These are phyloP conservation scores for Trifolium subterraneum DNA, from an alignment of 306 rosid species.

Conservation along the genomic window DNA sequence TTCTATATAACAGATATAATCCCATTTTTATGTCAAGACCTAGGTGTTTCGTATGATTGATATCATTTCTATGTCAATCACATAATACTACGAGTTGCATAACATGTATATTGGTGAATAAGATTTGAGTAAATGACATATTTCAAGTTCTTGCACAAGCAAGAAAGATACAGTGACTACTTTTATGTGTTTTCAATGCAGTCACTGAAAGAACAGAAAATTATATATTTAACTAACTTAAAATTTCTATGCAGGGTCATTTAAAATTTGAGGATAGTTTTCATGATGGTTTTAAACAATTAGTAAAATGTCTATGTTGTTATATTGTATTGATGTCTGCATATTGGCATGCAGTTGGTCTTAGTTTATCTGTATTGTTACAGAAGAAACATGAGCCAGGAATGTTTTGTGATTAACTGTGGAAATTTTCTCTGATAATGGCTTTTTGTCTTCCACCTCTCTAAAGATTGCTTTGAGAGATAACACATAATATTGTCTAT, in stretches of 20 bases:
- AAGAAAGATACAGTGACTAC: constrained; percentile 29
- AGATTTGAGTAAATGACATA: constrained; percentile 27
- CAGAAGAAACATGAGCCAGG: no score
- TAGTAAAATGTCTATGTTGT: background rate
- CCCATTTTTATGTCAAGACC: background rate
- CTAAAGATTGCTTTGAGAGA: background rate
- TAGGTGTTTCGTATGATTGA: no score
- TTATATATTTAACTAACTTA: constrained; percentile 39
- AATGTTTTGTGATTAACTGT: no score
- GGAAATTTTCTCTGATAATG: background rate
- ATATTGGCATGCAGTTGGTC: background rate
- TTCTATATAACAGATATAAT: background rate
- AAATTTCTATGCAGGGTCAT: constrained; percentile 22
- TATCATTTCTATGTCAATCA: background rate
- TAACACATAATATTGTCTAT: background rate
- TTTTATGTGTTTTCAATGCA: background rate
- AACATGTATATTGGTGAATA: constrained; percentile 21
- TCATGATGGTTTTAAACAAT: constrained; percentile 2
- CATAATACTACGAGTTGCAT: constrained; percentile 7
- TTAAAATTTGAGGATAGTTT: constrained; percentile 46
- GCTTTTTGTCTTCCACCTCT: background rate
- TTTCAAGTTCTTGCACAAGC: constrained; percentile 49
- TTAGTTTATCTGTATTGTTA: no score
- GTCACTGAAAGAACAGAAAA: constrained; percentile 7
- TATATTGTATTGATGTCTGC: constrained; percentile 8